Conservation (phyloP, 768 basidiomycete species). For the Lactarius psammicola region DNA sequence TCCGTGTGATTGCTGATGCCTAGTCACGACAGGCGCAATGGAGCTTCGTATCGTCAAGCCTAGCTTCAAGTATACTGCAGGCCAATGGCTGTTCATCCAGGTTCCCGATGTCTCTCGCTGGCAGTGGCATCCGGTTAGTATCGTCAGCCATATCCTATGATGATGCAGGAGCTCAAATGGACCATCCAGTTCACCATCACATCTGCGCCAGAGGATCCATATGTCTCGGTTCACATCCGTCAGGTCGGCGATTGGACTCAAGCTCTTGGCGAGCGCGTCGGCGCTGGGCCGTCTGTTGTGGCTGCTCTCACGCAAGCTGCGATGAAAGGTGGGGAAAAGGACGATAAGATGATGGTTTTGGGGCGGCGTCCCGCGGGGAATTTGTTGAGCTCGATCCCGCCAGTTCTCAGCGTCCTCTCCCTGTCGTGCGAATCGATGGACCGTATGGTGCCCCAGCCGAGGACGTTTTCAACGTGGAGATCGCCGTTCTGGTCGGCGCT, state of each 20-base stretch:
- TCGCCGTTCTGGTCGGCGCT: constrained; percentile 88
- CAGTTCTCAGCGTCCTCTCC: constrained; percentile 53
- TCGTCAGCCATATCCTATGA: not conserved
- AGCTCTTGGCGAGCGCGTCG: constrained; percentile 81
- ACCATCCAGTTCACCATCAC: constrained; percentile 82
- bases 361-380: constrained; percentile 60
- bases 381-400: constrained; percentile 74
- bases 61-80: constrained; percentile 86
- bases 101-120: constrained; percentile 79
- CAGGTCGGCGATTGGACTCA: constrained; percentile 90
- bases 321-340: constrained; percentile 73
- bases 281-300: constrained; percentile 74
- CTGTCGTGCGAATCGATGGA: constrained; percentile 77
- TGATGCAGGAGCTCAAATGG: constrained; percentile 9
- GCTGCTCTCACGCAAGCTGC: constrained; percentile 75
- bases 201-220: constrained; percentile 92
- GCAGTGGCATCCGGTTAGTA: constrained; percentile 96
- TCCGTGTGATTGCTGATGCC: constrained; percentile 7
- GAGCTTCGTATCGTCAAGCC: constrained; percentile 91
- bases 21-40: constrained; percentile 64
- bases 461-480: constrained; percentile 82
- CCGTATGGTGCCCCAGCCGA: constrained; percentile 94
- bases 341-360: constrained; percentile 39
- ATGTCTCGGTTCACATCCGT: constrained; percentile 88
- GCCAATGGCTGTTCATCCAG: constrained; percentile 90